Evolutionary conservation across 257 asterid species (phyloP).

Genomic region (Primulina huaijiensis): DNA sequence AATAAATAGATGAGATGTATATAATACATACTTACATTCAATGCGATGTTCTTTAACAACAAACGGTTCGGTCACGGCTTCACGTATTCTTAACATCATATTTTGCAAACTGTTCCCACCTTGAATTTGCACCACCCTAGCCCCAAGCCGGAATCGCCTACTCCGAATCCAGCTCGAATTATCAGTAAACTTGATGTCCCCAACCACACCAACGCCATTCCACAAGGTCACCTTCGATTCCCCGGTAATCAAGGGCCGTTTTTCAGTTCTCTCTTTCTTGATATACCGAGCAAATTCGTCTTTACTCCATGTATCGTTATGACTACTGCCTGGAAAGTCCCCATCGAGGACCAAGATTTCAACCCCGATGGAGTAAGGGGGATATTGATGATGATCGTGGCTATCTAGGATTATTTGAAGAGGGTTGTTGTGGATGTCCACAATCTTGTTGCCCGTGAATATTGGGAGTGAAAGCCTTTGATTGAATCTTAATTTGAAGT

Average conservation of each 20-base stretch:
- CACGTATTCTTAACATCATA: constrained; percentile 26
- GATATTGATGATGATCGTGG: constrained; percentile 23
- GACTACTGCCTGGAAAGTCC: constrained; percentile 37
- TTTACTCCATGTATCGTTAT: constrained; percentile 32
- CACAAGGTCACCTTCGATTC: constrained; percentile 43
- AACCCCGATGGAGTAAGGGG: constrained; percentile 37
- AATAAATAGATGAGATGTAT: no score
- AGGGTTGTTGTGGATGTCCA: constrained; percentile 34
- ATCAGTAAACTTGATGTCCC: constrained; percentile 67
- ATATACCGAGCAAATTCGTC: constrained; percentile 39
- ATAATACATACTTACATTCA: constrained; percentile 38
- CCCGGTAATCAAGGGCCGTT: constrained; percentile 60
- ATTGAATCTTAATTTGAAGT: constrained; percentile 35
- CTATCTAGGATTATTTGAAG: constrained; percentile 42
- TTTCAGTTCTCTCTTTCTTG: constrained; percentile 59
- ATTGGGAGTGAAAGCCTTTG: constrained; percentile 39
- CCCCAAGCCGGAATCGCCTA: constrained; percentile 62
- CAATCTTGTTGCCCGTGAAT: constrained; percentile 58
- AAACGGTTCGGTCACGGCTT: constrained; percentile 61
- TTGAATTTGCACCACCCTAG: constrained; percentile 35
- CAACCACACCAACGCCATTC: constrained; percentile 43
- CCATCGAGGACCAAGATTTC: constrained; percentile 67
- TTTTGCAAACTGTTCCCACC: background rate
- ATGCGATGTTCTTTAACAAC: constrained; percentile 78
- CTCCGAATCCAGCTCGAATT: constrained; percentile 79